These are phyloP conservation scores for Apiotrichum porosum DNA, from an alignment of 1,284 basidiomycete genomes.

Conservation along the genomic window DNA sequence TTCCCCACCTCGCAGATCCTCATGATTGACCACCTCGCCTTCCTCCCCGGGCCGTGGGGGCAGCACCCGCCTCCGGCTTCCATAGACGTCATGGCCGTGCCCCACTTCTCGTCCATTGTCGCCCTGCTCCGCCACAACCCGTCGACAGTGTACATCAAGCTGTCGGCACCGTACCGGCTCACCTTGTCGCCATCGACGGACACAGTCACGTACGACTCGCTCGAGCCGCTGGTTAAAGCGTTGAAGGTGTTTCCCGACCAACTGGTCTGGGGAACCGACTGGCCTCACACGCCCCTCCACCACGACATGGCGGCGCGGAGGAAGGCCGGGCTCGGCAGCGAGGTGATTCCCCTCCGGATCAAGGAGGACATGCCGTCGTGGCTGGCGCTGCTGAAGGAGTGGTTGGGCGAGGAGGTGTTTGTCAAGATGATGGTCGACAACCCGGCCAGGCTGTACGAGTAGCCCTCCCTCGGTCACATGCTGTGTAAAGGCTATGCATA, in stretches of 20 bases:
- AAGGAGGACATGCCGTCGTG: conserved; percentile 5
- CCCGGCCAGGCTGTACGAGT: conserved; percentile 3
- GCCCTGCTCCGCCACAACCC: background rate
- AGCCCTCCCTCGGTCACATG: no score
- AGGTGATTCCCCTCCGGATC: background rate
- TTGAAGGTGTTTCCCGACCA: background rate
- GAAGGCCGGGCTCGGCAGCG: background rate
- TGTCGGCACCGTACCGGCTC: conserved; percentile 8
- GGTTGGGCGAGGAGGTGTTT: conserved; percentile 7
- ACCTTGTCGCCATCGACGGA: background rate
- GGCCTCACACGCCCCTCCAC: conserved; percentile 6
- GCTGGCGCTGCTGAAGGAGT: conserved; percentile 1
- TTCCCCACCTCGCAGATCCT: conserved; percentile 1
- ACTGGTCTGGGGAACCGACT: conserved; percentile 8
- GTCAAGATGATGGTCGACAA: conserved; percentile 5
- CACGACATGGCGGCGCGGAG: background rate
- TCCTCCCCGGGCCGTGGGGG: conserved; percentile 8
- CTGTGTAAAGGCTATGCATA: background rate
- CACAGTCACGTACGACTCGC: background rate
- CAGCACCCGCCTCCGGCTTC: no score
- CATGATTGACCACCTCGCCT: conserved; percentile 12
- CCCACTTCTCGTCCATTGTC: conserved; percentile 2
- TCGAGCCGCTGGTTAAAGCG: conserved; percentile 7
- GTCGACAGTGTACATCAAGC: conserved; percentile 2
- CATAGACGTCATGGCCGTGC: background rate